phyloP scores from a whole-genome alignment of 306 rosid genomes.

The Cicer pinnatifidum region DNA sequence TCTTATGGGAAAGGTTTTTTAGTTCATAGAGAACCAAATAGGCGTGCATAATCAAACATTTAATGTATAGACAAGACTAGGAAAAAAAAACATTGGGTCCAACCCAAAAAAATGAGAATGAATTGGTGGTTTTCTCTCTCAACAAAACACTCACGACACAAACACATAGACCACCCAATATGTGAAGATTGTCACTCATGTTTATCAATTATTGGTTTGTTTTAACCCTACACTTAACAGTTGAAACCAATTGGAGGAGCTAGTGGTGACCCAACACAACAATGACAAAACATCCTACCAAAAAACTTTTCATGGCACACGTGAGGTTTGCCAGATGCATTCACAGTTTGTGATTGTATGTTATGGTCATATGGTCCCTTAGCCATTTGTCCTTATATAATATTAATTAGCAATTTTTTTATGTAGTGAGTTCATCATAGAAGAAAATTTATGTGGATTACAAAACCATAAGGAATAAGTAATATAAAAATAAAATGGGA shows the following conservation, averaged over 20 bases:
- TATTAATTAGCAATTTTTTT: neutral
- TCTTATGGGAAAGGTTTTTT: neutral
- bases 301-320: slow-evolving; percentile 50
- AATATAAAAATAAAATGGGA: neutral
- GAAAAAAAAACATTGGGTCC: slow-evolving; percentile 19
- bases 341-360: slow-evolving; percentile 10
- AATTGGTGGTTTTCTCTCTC: slow-evolving; percentile 35
- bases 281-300: slow-evolving; percentile 55
- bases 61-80: slow-evolving; percentile 34
- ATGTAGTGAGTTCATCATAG: neutral
- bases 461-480: neutral
- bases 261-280: slow-evolving; percentile 60
- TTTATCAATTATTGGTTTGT: slow-evolving; percentile 39
- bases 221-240: slow-evolving; percentile 1
- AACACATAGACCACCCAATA: slow-evolving; percentile 41
- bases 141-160: slow-evolving; percentile 30
- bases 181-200: slow-evolving; percentile 49
- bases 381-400: neutral
- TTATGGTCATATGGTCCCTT: neutral
- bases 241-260: slow-evolving; percentile 37
- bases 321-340: slow-evolving; percentile 48
- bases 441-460: neutral
- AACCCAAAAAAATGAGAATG: slow-evolving; percentile 28
- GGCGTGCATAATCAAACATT: neutral
- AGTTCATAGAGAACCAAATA: neutral